Evolutionary conservation across 371 early-diverging fungal species (phyloP), one percentile per base, ranked within the genome.

Genomic region (Mortierella sp.): DNA sequence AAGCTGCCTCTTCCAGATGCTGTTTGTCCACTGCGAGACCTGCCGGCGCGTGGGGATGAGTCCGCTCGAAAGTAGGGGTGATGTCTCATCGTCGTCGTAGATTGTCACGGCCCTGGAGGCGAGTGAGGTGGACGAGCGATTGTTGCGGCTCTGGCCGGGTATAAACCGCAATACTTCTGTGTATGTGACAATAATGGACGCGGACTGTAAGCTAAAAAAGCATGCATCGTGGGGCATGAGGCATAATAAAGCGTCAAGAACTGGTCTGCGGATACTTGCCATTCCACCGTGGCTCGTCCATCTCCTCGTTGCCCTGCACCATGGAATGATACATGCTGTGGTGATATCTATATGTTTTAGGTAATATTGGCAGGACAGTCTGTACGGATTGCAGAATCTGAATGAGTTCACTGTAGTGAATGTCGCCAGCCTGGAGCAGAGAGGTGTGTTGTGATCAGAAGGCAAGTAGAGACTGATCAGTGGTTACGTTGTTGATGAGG

Each of bases 21-120:
- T 81, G 65, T 80, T 80, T 11, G 82, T 82, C 84, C 84, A 84
- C 56, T 79, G 73, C 15, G 79, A 70, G 24, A 84, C 81, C 46
- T 76, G 79, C 27, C 70, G 46, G 26, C 81, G 58, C 27, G 84
- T 72, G 7, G 84, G 84, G 50, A 68, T 64, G 37, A 82, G 58
- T 12, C 81, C 78, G 37, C 64, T 71, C 19, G 65, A 31, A 19
- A 84, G 37, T 15, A 84, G 47, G 9, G 84, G 84, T 12, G 79
- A 79, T 28, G 72, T 67, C 55, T 84, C 84, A 66, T 84, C 81
- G 44, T 67, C 71, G 47, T 78, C 80, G 47, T 67, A 75, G 57
- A 75, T 75, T 21, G 76, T 75, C 17, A 75, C 76, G 17, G 76
- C 76, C 21, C 76, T 59, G 24, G 76, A 75, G 26, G 76, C 76